Evolutionary conservation across 495 filamentous ascomycete genomes (phyloP).

Genomic region (Paragyromitra xinjiangensis): DNA sequence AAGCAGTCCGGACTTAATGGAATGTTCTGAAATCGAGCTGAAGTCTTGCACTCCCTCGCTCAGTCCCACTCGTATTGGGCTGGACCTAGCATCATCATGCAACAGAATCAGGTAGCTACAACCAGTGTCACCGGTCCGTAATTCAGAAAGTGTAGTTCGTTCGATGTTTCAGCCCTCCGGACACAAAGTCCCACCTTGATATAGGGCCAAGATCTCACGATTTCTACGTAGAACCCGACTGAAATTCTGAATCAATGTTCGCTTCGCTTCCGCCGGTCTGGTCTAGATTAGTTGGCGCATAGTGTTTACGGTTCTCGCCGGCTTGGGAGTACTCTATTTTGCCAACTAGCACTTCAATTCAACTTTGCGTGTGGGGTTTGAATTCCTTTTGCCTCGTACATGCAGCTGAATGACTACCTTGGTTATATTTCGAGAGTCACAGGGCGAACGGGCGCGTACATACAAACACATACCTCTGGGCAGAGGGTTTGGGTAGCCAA

Average conservation of each 20-base stretch:
- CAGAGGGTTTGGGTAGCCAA: background rate
- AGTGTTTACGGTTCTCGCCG: background rate
- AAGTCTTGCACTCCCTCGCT: background rate
- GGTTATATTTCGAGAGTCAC: background rate
- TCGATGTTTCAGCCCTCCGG: background rate
- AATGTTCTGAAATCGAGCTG: background rate
- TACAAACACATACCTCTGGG: background rate
- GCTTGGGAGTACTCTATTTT: background rate
- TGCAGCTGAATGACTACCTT: background rate
- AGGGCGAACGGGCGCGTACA: conserved; percentile 9
- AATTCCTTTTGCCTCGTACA: conserved; percentile 9
- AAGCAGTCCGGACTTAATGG: background rate
- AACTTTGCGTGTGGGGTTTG: background rate
- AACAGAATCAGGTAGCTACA: conserved; percentile 11
- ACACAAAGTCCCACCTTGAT: background rate
- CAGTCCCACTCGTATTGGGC: background rate
- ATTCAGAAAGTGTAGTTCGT: background rate
- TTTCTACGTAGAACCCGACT: background rate
- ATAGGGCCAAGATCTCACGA: conserved; percentile 3
- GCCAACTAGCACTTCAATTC: background rate
- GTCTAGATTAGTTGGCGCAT: background rate
- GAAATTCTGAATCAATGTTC: background rate
- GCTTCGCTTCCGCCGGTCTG: conserved; percentile 25
- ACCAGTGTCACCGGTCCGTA: background rate
- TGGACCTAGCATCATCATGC: background rate